Evolutionary conservation across 805 yeast species (phyloP).

Genomic region (Wickerhamiella bombiphila): DNA sequence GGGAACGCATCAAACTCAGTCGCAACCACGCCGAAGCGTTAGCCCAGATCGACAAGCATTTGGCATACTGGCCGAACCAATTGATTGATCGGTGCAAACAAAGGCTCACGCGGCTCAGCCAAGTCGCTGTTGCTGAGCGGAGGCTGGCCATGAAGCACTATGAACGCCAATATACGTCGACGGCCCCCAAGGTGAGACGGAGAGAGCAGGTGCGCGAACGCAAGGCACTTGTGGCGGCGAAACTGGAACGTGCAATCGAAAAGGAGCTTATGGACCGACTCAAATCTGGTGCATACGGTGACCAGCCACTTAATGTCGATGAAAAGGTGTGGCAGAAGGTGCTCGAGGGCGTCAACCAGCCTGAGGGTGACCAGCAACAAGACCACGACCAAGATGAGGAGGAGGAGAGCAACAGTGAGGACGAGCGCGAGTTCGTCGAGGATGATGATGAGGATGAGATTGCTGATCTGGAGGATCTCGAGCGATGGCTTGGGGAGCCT

Average conservation of each 20-base stretch:
- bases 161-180: slow-evolving; percentile 86
- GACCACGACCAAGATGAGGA: slow-evolving; percentile 38
- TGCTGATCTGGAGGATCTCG: slow-evolving; percentile 86
- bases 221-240: slow-evolving; percentile 92
- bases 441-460: slow-evolving; percentile 46
- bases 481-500: slow-evolving; percentile 54
- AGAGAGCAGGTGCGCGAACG: slow-evolving; percentile 91
- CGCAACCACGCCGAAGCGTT: slow-evolving; percentile 82
- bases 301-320: slow-evolving; percentile 91
- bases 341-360: slow-evolving; percentile 59
- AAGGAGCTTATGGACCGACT: slow-evolving; percentile 86
- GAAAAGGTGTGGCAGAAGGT: slow-evolving; percentile 93
- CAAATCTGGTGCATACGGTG: slow-evolving; percentile 97
- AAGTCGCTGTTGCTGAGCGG: slow-evolving; percentile 90
- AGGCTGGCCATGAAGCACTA: slow-evolving; percentile 73
- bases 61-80: slow-evolving; percentile 87
- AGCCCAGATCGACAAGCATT: slow-evolving; percentile 72
- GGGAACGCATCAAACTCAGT: slow-evolving; percentile 89
- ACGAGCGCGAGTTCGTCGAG: slow-evolving; percentile 45
- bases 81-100: slow-evolving; percentile 89
- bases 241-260: slow-evolving; percentile 91
- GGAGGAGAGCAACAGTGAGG: slow-evolving; percentile 80
- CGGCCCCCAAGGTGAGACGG: slow-evolving; percentile 85
- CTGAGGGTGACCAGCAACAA: slow-evolving; percentile 42
- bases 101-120: slow-evolving; percentile 84